phyloP scores from a whole-genome alignment of 176 grass and related monocot genomes.

The Dendrocalamus sinicus region DNA sequence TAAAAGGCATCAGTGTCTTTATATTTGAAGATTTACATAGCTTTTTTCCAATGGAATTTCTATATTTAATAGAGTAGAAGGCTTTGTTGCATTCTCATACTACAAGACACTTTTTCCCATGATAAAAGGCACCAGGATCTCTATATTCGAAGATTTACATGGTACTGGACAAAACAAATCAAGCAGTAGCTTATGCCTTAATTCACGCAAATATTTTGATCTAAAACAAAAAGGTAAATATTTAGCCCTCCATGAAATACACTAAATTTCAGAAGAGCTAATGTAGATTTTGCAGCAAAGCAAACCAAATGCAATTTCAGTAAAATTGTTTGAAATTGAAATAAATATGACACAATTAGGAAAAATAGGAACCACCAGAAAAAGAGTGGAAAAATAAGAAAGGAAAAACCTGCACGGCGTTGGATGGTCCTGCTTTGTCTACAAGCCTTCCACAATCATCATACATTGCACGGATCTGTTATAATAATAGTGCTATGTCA shows the following conservation, averaged over 20 bases:
- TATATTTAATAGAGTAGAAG: neutral
- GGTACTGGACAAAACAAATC: neutral
- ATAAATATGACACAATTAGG: constrained; percentile 27
- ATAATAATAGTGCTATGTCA: constrained; percentile 35
- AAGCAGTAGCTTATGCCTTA: constrained; percentile 23
- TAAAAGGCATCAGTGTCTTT: neutral
- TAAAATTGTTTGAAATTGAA: neutral
- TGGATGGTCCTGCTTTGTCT: constrained; percentile 87
- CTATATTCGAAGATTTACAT: neutral
- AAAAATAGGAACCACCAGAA: neutral
- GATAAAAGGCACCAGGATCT: neutral
- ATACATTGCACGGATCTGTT: constrained; percentile 96
- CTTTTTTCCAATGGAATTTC: neutral
- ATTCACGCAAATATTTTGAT: neutral
- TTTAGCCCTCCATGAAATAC: constrained; percentile 31
- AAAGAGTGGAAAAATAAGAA: neutral
- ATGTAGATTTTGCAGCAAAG: constrained; percentile 29
- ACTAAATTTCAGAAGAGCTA: constrained; percentile 15
- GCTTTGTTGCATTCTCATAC: neutral
- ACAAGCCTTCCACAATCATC: constrained; percentile 80
- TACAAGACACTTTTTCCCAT: neutral
- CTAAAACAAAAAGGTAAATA: neutral
- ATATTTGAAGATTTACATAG: neutral
- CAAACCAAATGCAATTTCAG: neutral
- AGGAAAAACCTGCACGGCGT: constrained; percentile 76